These are phyloP conservation scores for Ulota crispa DNA, from an alignment of 225 moss, liverwort and hornwort species.

Conservation along the genomic window DNA sequence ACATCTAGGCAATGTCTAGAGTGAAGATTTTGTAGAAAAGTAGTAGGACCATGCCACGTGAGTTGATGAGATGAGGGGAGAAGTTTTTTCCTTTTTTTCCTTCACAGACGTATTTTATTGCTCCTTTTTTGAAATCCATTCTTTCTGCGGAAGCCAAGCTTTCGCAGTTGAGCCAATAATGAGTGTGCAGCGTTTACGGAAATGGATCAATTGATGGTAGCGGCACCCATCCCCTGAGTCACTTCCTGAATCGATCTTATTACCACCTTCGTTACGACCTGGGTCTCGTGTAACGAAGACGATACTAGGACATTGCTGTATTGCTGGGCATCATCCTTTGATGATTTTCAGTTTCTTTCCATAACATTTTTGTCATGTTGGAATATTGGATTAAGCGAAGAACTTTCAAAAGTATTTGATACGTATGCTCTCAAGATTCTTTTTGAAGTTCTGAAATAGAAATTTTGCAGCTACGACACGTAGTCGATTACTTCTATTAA, in stretches of 20 bases:
- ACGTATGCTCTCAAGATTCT: not conserved
- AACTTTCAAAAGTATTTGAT: not conserved
- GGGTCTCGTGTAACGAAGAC: not conserved
- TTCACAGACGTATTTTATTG: slow-evolving; percentile 21
- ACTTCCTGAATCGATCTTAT: not conserved
- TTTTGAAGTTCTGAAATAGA: not conserved
- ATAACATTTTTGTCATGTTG: not conserved
- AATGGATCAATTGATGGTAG: not conserved
- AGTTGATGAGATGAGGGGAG: slow-evolving; percentile 35
- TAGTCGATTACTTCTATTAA: not conserved
- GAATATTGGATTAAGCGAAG: not conserved
- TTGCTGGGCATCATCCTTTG: not conserved
- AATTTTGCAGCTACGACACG: not conserved
- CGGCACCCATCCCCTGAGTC: not conserved
- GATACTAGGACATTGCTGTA: not conserved
- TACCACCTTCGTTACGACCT: not conserved
- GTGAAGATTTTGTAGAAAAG: slow-evolving; percentile 83
- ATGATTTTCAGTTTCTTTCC: not conserved
- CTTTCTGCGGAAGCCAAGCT: slow-evolving; percentile 35
- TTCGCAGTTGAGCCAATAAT: slow-evolving; percentile 40
- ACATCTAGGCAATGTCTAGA: slow-evolving; percentile 70
- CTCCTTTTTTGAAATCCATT: slow-evolving; percentile 31
- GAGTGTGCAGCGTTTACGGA: slow-evolving; percentile 14
- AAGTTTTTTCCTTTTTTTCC: slow-evolving; percentile 7
- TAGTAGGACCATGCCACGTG: slow-evolving; percentile 28